A percentile compares a stretch with the other conserved stretches of the same genome.
These are phyloP conservation scores for Raphanus sativus DNA, from an alignment of 345 rosid genomes.

Conservation along the genomic window DNA sequence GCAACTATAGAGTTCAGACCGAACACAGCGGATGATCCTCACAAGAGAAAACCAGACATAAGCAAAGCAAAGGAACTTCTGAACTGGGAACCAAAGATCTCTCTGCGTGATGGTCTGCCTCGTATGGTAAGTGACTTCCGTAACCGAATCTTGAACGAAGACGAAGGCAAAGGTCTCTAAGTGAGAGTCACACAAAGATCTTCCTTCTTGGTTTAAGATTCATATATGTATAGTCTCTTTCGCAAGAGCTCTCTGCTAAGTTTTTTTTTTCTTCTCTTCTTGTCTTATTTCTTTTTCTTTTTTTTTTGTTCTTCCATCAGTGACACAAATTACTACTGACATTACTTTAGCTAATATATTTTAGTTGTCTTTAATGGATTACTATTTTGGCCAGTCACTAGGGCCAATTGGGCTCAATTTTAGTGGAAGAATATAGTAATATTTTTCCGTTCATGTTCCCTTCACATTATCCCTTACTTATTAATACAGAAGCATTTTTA, in stretches of 20 bases:
- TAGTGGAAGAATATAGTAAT: slow-evolving; percentile 12
- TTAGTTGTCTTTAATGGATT: not conserved
- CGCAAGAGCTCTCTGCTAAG: slow-evolving; percentile 28
- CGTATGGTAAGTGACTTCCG: slow-evolving; percentile 91
- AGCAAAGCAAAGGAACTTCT: slow-evolving; percentile 84
- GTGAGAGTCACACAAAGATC: slow-evolving; percentile 5
- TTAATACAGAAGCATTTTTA: too few relatives aligned
- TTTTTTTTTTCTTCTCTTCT: slow-evolving; percentile 11
- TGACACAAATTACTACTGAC: not conserved
- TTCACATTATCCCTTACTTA: not conserved
- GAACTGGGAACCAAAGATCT: slow-evolving; percentile 91
- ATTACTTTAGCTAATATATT: not conserved
- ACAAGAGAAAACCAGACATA: slow-evolving; percentile 93
- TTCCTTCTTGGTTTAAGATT: not conserved
- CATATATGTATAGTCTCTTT: slow-evolving; percentile 37
- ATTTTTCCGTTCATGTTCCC: not conserved
- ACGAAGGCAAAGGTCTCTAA: slow-evolving; percentile 70
- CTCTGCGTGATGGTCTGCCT: slow-evolving; percentile 83
- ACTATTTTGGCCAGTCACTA: slow-evolving; percentile 1
- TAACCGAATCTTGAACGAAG: slow-evolving; percentile 81
- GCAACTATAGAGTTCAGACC: slow-evolving; percentile 86
- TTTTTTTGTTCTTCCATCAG: slow-evolving; percentile 4
- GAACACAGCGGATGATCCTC: slow-evolving; percentile 96
- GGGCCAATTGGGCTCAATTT: not conserved
- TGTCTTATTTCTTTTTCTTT: not conserved